Conservation (phyloP, 495 filamentous ascomycete genomes). For the Penicillium robsamsonii region DNA sequence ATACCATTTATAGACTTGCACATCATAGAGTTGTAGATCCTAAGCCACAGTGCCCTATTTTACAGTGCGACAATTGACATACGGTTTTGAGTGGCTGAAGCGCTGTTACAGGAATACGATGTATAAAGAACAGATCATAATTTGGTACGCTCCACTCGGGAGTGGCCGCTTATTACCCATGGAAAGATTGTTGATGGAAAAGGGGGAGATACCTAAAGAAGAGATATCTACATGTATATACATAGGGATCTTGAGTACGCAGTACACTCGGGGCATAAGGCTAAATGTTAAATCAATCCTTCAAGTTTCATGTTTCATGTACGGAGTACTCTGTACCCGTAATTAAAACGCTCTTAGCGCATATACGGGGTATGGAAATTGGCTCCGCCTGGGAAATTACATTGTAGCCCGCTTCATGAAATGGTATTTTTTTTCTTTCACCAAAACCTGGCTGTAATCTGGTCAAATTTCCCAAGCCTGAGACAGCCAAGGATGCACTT, state of each 20-base stretch:
- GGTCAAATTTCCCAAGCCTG: neutral
- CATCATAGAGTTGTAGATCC: neutral
- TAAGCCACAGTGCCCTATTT: neutral
- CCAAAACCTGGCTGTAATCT: conserved; percentile 1
- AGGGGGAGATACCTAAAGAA: neutral
- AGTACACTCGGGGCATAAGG: neutral
- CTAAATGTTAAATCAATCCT: neutral
- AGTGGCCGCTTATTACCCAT: conserved; percentile 14
- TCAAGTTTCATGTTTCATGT: neutral
- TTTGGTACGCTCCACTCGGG: conserved; percentile 14
- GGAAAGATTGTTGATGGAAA: conserved; percentile 7
- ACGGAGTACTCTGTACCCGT: neutral
- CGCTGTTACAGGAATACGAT: neutral
- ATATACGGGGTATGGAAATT: neutral
- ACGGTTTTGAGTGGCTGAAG: neutral
- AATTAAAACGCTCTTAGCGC: neutral
- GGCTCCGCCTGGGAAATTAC: conserved; percentile 7
- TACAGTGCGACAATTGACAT: neutral
- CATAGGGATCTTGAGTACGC: neutral
- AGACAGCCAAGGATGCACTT: conserved; percentile 1
- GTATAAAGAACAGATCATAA: neutral
- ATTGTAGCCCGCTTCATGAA: neutral
- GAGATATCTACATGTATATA: neutral
- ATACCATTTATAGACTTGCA: neutral
- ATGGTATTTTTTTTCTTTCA: neutral